Evolutionary conservation across 2,329 filamentous ascomycete genomes (phyloP).

Genomic region (Claviceps monticola): DNA sequence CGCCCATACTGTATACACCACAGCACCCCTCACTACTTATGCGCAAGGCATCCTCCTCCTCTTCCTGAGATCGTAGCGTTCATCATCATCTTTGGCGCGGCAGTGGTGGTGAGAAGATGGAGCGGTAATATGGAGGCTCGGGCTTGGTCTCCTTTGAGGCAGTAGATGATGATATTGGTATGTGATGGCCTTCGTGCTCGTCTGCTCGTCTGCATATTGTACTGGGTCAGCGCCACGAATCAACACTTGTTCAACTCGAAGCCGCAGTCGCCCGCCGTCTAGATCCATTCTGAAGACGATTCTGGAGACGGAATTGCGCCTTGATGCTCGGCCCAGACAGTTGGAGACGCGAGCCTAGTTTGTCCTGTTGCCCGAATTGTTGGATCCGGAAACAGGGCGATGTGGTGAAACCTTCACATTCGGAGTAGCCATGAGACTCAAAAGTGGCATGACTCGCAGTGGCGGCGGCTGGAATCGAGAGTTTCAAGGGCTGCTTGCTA

Average conservation of each 20-base stretch:
- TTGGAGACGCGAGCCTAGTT: neutral
- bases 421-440: neutral
- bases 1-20: too few relatives aligned
- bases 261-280: neutral
- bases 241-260: too few relatives aligned
- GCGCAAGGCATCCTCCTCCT: neutral
- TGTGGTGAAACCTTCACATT: neutral
- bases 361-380: neutral
- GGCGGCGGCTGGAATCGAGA: neutral
- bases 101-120: slow-evolving; percentile 14
- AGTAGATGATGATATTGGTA: slow-evolving; percentile 18
- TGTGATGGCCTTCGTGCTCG: neutral
- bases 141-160: slow-evolving; percentile 21
- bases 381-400: neutral
- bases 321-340: neutral
- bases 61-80: neutral
- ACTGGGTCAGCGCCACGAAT: neutral
- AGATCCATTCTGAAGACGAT: neutral
- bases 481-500: too few relatives aligned
- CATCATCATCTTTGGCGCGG: neutral
- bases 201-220: neutral
- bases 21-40: neutral
- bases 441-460: neutral
- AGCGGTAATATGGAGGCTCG: slow-evolving; percentile 14
- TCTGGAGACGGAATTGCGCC: neutral